Percentiles rank a stretch among this genome's conserved stretches.
phyloP scores from a whole-genome alignment of 2,329 filamentous ascomycete genomes.

The Xylariaceae sp. region DNA sequence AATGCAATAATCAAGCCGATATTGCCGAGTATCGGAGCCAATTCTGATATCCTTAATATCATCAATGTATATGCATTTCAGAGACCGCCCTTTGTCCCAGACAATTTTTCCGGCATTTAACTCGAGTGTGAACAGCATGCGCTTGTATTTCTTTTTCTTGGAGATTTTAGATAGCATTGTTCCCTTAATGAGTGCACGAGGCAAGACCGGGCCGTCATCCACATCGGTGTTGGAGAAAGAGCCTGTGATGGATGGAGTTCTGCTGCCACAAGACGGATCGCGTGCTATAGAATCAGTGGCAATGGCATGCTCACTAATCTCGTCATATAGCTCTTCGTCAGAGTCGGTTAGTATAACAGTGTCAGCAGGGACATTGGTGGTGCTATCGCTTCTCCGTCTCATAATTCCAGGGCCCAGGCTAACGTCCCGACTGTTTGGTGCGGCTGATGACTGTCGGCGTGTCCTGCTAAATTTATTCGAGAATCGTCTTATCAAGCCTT shows the following conservation, averaged over 20 bases:
- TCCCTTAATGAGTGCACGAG: constrained; percentile 70
- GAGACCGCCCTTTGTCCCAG: constrained; percentile 74
- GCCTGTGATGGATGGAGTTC: constrained; percentile 42
- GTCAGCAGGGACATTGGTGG: constrained; percentile 57
- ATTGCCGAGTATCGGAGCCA: constrained; percentile 79
- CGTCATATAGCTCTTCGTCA: constrained; percentile 53
- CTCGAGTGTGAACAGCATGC: constrained; percentile 67
- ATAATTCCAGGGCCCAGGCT: constrained; percentile 87
- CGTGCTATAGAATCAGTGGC: constrained; percentile 39
- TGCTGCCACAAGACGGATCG: constrained; percentile 45
- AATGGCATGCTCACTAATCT: constrained; percentile 42
- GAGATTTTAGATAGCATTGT: constrained; percentile 77
- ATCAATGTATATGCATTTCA: constrained; percentile 88
- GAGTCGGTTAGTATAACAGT: constrained; percentile 44
- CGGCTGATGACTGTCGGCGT: constrained; percentile 71
- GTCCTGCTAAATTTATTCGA: constrained; percentile 66
- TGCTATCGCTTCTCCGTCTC: constrained; percentile 84
- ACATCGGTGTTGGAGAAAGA: constrained; percentile 35
- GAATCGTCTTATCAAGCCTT: constrained; percentile 69
- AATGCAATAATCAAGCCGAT: constrained; percentile 76
- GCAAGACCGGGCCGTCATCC: constrained; percentile 65
- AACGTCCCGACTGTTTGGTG: constrained; percentile 72
- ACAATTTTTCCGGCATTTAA: constrained; percentile 77
- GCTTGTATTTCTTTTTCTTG: constrained; percentile 70
- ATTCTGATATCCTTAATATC: constrained; percentile 88